phyloP scores from a whole-genome alignment of 306 rosid genomes.

The apple (Malus domestica) region ASM211411v1 NC_041798.1:27347501-27348000 shows the following conservation, averaged over 20 bases:
- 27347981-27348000: conserved; percentile 47
- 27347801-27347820: background rate
- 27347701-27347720: conserved; percentile 1
- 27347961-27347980: conserved; percentile 53
- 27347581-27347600: background rate
- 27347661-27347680: conserved; percentile 10
- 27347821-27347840: conserved; percentile 10
- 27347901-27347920: conserved; percentile 71
- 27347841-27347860: conserved; percentile 8
- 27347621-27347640: conserved; percentile 5
- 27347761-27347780: conserved; percentile 29
- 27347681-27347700: conserved; percentile 13
- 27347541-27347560: too few relatives aligned
- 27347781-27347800: conserved; percentile 34
- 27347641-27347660: background rate
- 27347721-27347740: conserved; percentile 7
- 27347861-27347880: conserved; percentile 14
- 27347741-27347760: conserved; percentile 35
- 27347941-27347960: conserved; percentile 52
- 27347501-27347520: too few relatives aligned
- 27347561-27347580: background rate
- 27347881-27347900: conserved; percentile 51
- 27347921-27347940: conserved; percentile 76
- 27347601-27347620: background rate
- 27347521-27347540: too few relatives aligned